Evolutionary conservation across 495 filamentous ascomycete genomes (phyloP), one percentile per base, ranked within the genome.

Genomic region (Xylaria castorea): DNA sequence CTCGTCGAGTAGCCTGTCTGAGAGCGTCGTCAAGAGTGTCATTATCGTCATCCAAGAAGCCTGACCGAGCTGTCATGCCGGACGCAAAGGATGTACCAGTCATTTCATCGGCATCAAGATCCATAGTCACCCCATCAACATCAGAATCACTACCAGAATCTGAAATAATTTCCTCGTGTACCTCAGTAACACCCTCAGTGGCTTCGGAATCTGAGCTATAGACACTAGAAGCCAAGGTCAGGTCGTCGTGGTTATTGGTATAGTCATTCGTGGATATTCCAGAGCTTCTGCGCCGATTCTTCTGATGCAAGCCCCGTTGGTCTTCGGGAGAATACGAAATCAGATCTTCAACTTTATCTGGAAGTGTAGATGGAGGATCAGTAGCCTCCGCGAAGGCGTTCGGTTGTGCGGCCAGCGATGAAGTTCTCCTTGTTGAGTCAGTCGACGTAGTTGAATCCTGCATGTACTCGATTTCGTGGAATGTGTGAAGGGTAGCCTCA

Each of bases 401-500:
- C 5, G 86, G 73, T 30, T 85, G 84, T 8, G 89, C 86, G 11
- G 80, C 76, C 22, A 89, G 76, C 25, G 88, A 89, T 3, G 92
- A 95, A 57, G 90, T 88, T 70, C 93, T 87, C 74, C 93, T 85
- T 25, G 92, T 90, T 9, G 93, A 89, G 11, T 93, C 87, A 42
- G 93, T 94, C 5, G 94, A 97, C 18, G 92, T 93, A 0, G 94
- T 97, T 42, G 92, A 93, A 77, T 97, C 94, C 71, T 94, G 93
- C 71, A 91, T 88, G 68, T 95, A 91, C 75, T 98, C 95, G 3
- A 97, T 89, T 66, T 97, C 95, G 78, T 98, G 94, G 90, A 97
- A 99, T 4, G 96, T 99, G 79, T 99, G 96, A 42, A 99, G 84
- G 11, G 96, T 99, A 18, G 96, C 96, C 81, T 99, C 96, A 1